Base-by-base conservation (phyloP, 2,329 filamentous ascomycete genomes). In the Cryphonectria carpinicola region DNA sequence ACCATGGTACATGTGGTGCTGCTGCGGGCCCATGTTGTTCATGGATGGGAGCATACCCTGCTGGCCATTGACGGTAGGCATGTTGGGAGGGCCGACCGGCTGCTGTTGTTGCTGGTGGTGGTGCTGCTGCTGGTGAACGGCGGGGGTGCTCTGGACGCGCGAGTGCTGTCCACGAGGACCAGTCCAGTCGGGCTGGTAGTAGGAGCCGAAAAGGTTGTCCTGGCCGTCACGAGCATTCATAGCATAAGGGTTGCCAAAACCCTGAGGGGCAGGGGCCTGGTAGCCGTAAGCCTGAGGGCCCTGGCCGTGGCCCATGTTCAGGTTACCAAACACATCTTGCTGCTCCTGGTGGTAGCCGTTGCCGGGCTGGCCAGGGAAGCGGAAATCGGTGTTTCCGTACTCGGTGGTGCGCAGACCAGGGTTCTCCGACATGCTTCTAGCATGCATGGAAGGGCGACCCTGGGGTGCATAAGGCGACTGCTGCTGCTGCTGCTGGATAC, bases 381-480 rank as follows among this genome's bases (percentile, higher is more conserved):
- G 69, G 66, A 69, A 71, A 22, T 69, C 70, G 22, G 61, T 17
- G 43, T 62, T 52, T n/a, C 41, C 43, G 32, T 71, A 60, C 17
- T 66, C 69, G n/a, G 66, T 60, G 43, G n/a, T 68, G 25, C 70
- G 66, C 49, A 71, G 46, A 22, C 62, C 66, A 67, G 71, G 66
- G 46, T 68, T 71, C 66, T 72, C 71, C 13, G 71, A 72, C 69
- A 72, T 68, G 71, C 71, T 72, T 65, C 71, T 72, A 69, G 70
- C 69, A 63, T 72, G 71, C 41, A 66, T 32, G 3, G 46, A 14
- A 19, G 71, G 61, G 28, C 71, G 71, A 28, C 66, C 32, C 58
- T 71, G 71, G 32, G 66, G 25, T 3, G 69, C 63, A 35, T 66
- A 72, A 10, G 69, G n/a, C 39, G 6, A 22, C 46, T 46, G 43